These are phyloP conservation scores for Ascochyta fabae DNA, from an alignment of 2,329 filamentous ascomycete genomes.

Conservation along the genomic window DNA sequence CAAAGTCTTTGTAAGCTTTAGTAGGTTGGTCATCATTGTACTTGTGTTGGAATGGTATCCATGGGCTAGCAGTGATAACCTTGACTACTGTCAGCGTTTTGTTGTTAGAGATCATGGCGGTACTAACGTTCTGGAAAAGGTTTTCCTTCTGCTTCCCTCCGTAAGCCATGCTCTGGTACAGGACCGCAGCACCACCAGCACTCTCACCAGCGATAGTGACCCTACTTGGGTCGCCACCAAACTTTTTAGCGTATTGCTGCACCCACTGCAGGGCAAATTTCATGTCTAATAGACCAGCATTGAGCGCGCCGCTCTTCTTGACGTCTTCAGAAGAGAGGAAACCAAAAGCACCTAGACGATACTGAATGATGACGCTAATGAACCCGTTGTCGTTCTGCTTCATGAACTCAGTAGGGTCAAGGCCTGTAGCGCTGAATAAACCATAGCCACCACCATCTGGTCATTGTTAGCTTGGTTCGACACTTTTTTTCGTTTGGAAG, in stretches of 20 bases:
- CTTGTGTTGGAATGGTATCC: conserved; percentile 40
- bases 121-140: conserved; percentile 41
- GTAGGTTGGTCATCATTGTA: conserved; percentile 43
- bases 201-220: conserved; percentile 69
- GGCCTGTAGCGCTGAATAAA: conserved; percentile 37
- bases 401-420: conserved; percentile 43
- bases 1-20: conserved; percentile 38
- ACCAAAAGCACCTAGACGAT: conserved; percentile 67
- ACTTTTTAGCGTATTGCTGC: conserved; percentile 60
- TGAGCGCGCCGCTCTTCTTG: conserved; percentile 63
- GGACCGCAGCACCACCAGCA: conserved; percentile 65
- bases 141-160: conserved; percentile 43
- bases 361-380: conserved; percentile 67
- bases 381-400: conserved; percentile 55
- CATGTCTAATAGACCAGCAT: conserved; percentile 70
- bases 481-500: not conserved
- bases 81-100: conserved; percentile 23
- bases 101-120: conserved; percentile 12
- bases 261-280: conserved; percentile 67
- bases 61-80: conserved; percentile 43
- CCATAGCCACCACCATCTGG: conserved; percentile 51
- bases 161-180: conserved; percentile 51
- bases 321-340: conserved; percentile 67
- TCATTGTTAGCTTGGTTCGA: conserved; percentile 31
- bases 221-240: conserved; percentile 62